A percentile compares a stretch with the other conserved stretches of the same genome.
Conservation (phyloP, 2,329 filamentous ascomycete genomes). For the Fusarium bulbicola region DNA sequence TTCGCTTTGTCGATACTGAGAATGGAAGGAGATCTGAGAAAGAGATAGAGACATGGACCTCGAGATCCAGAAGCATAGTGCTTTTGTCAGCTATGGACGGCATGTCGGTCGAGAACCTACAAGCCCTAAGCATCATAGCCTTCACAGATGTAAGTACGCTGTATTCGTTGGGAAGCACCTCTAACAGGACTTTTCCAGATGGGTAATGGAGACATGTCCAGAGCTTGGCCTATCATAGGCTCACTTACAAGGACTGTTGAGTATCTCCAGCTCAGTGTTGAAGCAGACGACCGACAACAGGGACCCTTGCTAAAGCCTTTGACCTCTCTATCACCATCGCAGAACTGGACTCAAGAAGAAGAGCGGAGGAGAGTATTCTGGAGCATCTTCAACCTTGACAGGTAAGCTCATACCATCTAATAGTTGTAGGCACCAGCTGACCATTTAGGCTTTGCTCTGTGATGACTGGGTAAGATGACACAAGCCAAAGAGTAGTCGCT, state of each 20-base stretch:
- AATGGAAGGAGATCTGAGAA: neutral
- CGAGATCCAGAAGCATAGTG: slow-evolving; percentile 29
- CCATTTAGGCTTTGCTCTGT: slow-evolving; percentile 18
- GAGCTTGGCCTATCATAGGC: slow-evolving; percentile 45
- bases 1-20: slow-evolving; percentile 22
- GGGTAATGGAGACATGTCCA: slow-evolving; percentile 39
- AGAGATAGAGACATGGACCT: slow-evolving; percentile 16
- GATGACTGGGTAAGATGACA: slow-evolving; percentile 20
- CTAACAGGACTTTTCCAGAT: slow-evolving; percentile 23
- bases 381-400: slow-evolving; percentile 46
- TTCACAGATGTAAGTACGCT: slow-evolving; percentile 28
- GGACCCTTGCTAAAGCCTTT: slow-evolving; percentile 1
- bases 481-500: too few species aligned
- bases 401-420: slow-evolving; percentile 8
- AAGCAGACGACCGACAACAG: slow-evolving; percentile 30
- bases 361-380: slow-evolving; percentile 47
- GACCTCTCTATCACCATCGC: slow-evolving; percentile 22
- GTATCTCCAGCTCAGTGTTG: slow-evolving; percentile 44
- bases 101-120: slow-evolving; percentile 35
- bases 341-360: slow-evolving; percentile 46
- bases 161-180: fast-evolving
- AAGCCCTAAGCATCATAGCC: slow-evolving; percentile 35
- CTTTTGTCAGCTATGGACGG: slow-evolving; percentile 35
- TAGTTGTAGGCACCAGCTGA: fast-evolving
- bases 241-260: slow-evolving; percentile 45